Evolutionary conservation across 169 alveolate species (phyloP), one percentile per base, ranked within the genome.

Genomic region (Babesia ovata): DNA sequence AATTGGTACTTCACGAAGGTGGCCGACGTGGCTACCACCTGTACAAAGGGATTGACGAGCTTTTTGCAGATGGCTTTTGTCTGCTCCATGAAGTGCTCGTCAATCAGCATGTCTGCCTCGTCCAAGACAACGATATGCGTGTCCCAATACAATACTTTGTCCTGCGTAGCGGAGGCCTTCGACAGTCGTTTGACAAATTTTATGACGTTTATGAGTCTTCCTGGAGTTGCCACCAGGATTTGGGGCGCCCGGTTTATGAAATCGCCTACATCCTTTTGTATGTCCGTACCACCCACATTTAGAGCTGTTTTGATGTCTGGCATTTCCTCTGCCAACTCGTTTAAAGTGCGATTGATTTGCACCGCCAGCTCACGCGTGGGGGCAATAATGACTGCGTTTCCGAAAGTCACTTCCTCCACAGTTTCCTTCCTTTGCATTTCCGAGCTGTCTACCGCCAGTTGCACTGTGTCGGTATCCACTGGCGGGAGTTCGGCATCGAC

Each of bases 331-430:
- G 73, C 60, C 28, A 86, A 82, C 11, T 75, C 72, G 49, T 49
- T 24, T 22, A 81, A 29, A 19, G 63, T 62, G 21, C 45, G 73
- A 16, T 70, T 36, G 17, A 90, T 90, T 63, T 90, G 94, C 26
- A 67, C 46, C 14, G 92, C 94, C 49, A 90, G 85, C 70, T 90
- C 94, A 26, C 94, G 63, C 1, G 94, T 90, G 48, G 94, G 94
- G 9, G 84, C 92, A 57, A 90, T 29, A 33, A 90, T 61, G 29
- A 90, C 59, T 42, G 73, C 84, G 29, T 86, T 58, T 65, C 90
- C 87, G 77, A 81, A 75, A 22, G 85, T 58, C 26, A 24, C 33
- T 22, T 49, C 60, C 11, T 62, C 70, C 44, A 48, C 46, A 11
- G 39, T 74, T 3, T 36, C 39, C 4, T 36, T 61, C 12, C 33